Evolutionary conservation across 805 yeast genomes (phyloP).

Genomic region (Hanseniaspora jakobsenii): DNA sequence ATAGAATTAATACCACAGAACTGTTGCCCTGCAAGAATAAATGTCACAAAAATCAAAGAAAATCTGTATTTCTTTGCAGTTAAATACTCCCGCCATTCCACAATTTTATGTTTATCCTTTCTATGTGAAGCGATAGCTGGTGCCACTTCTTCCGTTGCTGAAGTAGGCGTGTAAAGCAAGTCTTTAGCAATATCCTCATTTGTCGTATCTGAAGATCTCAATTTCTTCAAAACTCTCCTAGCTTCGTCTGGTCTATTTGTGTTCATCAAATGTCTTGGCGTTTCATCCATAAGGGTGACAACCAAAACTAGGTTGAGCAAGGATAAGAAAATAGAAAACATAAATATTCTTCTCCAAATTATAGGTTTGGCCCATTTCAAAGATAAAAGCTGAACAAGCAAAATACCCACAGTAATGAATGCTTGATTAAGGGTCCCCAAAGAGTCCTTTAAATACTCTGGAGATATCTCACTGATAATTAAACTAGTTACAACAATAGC

Average conservation of each 20-base stretch:
- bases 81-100: conserved; percentile 35
- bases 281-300: conserved; percentile 43
- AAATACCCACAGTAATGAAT: conserved; percentile 72
- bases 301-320: conserved; percentile 35
- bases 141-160: background rate
- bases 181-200: background rate
- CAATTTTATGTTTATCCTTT: no score
- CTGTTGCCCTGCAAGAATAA: conserved; percentile 75
- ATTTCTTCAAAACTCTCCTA: conserved; percentile 25
- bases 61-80: conserved; percentile 39
- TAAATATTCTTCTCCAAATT: conserved; percentile 63
- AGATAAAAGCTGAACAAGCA: conserved; percentile 67
- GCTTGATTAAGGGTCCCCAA: conserved; percentile 87
- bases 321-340: conserved; percentile 49
- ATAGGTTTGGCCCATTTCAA: conserved; percentile 49
- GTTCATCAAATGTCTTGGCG: conserved; percentile 68
- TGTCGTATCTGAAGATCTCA: conserved; percentile 29
- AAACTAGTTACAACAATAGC: conserved; percentile 79
- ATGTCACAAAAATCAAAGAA: conserved; percentile 55
- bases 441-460: conserved; percentile 53
- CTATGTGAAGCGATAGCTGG: no score
- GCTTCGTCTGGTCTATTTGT: conserved; percentile 31
- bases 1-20: conserved; percentile 87
- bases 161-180: background rate
- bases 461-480: conserved; percentile 69